Conservation (phyloP, 495 filamentous ascomycete genomes). For the Neurospora sp. region DNA sequence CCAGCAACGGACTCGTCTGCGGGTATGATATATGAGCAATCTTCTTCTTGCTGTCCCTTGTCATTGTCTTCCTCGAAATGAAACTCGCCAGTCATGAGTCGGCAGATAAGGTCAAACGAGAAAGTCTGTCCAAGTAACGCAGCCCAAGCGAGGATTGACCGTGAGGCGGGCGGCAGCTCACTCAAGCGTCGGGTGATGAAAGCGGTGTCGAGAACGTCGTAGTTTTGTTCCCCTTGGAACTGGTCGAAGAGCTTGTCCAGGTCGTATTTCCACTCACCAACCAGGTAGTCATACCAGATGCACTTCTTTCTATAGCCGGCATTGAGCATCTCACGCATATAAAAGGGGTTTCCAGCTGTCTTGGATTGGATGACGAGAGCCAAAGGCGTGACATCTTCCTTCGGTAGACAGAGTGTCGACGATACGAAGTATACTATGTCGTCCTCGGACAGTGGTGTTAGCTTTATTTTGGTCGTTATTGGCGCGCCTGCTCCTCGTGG, state of each 20-base stretch:
- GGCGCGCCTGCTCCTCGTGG: conserved; percentile 30
- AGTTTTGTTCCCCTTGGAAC: conserved; percentile 65
- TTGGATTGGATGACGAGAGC: conserved; percentile 73
- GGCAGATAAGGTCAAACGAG: conserved; percentile 70
- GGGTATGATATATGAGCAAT: conserved; percentile 17
- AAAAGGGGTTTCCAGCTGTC: conserved; percentile 74
- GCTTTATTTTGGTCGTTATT: conserved; percentile 52
- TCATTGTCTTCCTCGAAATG: conserved; percentile 38
- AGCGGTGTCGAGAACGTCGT: conserved; percentile 65
- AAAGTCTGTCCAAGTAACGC: conserved; percentile 70
- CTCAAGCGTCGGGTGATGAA: conserved; percentile 68
- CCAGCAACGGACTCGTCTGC: conserved; percentile 56
- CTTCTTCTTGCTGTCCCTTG: conserved; percentile 9
- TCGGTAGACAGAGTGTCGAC: conserved; percentile 53
- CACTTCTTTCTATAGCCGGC: conserved; percentile 75
- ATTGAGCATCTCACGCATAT: conserved; percentile 83
- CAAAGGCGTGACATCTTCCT: conserved; percentile 51
- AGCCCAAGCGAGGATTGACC: conserved; percentile 79
- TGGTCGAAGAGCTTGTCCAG: conserved; percentile 73
- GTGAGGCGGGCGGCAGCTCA: conserved; percentile 60
- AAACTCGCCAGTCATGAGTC: conserved; percentile 59
- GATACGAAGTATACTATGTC: conserved; percentile 70
- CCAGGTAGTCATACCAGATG: conserved; percentile 80
- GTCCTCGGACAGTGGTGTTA: conserved; percentile 60
- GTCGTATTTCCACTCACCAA: conserved; percentile 71